Conservation (phyloP, 768 basidiomycete species). For the Hydnomerulius pinastri region DNA sequence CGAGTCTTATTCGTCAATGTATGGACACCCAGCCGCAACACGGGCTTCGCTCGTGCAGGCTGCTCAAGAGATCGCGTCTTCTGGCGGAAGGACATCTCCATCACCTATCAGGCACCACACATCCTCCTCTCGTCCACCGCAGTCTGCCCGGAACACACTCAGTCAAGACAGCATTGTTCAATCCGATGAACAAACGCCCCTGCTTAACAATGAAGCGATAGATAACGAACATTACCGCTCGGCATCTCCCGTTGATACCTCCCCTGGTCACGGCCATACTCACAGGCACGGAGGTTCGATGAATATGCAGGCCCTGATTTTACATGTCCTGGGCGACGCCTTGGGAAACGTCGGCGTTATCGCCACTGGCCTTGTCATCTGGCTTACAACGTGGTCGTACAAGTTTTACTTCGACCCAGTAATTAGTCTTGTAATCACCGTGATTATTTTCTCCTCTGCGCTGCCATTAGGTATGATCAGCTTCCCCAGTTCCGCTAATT, state of each 20-base stretch:
- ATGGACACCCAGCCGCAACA: constrained; percentile 73
- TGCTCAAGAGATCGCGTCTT: constrained; percentile 75
- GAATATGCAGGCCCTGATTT: constrained; percentile 96
- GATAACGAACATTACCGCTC: background rate
- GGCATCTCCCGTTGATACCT: constrained; percentile 13
- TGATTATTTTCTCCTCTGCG: constrained; percentile 96
- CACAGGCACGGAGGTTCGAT: constrained; percentile 69
- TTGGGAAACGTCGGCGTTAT: constrained; percentile 98
- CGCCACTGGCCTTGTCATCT: constrained; percentile 90
- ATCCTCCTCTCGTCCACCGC: constrained; percentile 30
- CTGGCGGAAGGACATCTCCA: constrained; percentile 10
- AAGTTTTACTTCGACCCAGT: constrained; percentile 92
- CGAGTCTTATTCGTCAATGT: constrained; percentile 60
- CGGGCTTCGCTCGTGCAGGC: constrained; percentile 76
- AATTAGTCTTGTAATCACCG: constrained; percentile 91
- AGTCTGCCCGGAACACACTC: background rate
- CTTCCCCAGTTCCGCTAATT: constrained; percentile 1
- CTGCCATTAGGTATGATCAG: constrained; percentile 73
- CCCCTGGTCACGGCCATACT: constrained; percentile 26
- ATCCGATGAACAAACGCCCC: constrained; percentile 45
- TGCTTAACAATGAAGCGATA: constrained; percentile 33
- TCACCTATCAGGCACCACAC: constrained; percentile 4
- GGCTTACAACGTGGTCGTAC: constrained; percentile 82
- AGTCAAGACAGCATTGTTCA: background rate
- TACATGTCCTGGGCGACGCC: constrained; percentile 96